These are phyloP conservation scores for Plasmodium reichenowi DNA, from an alignment of 169 alveolate species.

Conservation along the genomic window DNA sequence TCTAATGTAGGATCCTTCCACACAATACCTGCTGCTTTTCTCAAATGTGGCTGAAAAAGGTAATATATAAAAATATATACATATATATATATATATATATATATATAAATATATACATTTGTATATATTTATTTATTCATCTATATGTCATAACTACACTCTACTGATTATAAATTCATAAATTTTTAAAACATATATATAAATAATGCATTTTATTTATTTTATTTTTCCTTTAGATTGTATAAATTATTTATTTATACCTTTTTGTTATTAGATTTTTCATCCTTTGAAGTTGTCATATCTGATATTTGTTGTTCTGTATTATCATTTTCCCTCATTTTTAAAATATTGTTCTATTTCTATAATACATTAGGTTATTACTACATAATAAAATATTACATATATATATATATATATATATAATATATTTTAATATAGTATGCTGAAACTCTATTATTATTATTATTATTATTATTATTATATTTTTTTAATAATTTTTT, in stretches of 20 bases:
- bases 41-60: constrained; percentile 79
- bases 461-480: no score
- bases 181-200: neutral
- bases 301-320: neutral
- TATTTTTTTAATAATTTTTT: no score
- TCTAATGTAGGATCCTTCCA: constrained; percentile 98
- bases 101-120: neutral
- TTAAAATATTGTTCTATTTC: neutral
- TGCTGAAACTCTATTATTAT: no score
- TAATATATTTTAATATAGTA: no score
- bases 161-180: neutral
- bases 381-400: neutral
- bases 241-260: constrained; percentile 8
- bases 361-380: neutral
- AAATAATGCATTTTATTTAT: neutral
- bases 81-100: constrained; percentile 7
- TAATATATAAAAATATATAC: constrained; percentile 5
- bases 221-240: neutral
- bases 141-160: neutral
- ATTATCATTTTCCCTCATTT: constrained; percentile 17
- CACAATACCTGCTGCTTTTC: constrained; percentile 97
- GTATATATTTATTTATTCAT: neutral
- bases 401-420: no score
- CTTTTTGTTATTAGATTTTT: constrained; percentile 6
- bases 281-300: constrained; percentile 5